Base-by-base conservation (phyloP, 2,329 filamentous ascomycete genomes). In the Tolypocladium pustulatum region DNA sequence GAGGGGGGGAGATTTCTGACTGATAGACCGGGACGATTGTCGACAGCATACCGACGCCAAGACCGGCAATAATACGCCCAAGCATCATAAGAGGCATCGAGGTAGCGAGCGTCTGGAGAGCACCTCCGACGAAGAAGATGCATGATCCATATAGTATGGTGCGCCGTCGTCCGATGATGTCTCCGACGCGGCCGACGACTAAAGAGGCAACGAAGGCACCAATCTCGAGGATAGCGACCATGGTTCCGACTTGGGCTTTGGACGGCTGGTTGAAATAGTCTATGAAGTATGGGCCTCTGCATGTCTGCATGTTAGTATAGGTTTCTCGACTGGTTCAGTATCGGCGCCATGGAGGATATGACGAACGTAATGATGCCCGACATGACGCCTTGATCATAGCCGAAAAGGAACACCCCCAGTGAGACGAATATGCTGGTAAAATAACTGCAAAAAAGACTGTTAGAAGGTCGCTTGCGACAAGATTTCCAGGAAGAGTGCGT, bases 171-270 rank as follows among this genome's bases (percentile, higher is more conserved):
- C 94, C 94, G 62, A 97, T 90, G 59, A 96, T 83, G 71, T 99
- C 94, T 65, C 94, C 94, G 59, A 97, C 84, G 62, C 88, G 86
- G 55, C 94, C 94, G 40, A 97, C 91, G 36, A 87, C 73, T 13
- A 99, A 76, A 1, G 93, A 97, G 25, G 93, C 89, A 67, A 96
- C 88, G 62, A 99, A 89, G 41, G 94, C 94, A 60, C 94, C 94
- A 57, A 97, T 79, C 75, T 97, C 93, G 60, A 99, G 82, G 67
- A 99, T 97, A 64, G 94, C 93, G 59, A 99, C 94, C 88, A 97
- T 97, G 34, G 92, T 97, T 60, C 93, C 94, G 60, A 99, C 87
- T 71, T 96, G 85, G 54, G 91, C 90, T 66, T 84, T 84, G 30
- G 90, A 88, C 25, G 94, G 94, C 67, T 97, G 86, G 67, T 92